A percentile compares a stretch with the other conserved stretches of the same genome.
Evolutionary conservation across 305 asterid species (phyloP).

Genomic region (Nicotiana rustica): DNA sequence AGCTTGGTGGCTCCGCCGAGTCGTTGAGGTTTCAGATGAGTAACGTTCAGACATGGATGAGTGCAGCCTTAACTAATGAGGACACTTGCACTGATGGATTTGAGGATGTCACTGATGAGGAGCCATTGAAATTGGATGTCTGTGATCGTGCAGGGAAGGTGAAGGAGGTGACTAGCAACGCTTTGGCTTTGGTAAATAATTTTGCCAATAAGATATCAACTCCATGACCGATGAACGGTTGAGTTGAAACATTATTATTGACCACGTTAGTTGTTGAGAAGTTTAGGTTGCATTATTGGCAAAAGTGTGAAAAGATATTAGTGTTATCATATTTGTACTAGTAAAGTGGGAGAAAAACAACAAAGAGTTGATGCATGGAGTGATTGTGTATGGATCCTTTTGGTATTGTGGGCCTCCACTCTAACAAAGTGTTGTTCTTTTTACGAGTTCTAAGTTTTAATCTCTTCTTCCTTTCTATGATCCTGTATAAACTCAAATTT

Average conservation of each 20-base stretch:
- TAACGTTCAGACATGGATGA: conserved; percentile 59
- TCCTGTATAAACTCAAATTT: not conserved
- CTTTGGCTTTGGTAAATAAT: conserved; percentile 76
- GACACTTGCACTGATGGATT: conserved; percentile 62
- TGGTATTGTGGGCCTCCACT: not conserved
- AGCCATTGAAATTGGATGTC: conserved; percentile 42
- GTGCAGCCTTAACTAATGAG: conserved; percentile 53
- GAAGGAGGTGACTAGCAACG: conserved; percentile 53
- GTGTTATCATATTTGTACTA: not conserved
- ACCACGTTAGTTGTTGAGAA: not conserved
- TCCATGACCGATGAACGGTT: conserved; percentile 35
- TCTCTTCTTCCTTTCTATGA: not conserved
- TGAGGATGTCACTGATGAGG: conserved; percentile 42
- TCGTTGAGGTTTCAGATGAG: conserved; percentile 49
- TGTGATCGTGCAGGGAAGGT: conserved; percentile 38
- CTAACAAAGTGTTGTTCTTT: too few relatives aligned
- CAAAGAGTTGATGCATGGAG: not conserved
- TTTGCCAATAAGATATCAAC: conserved; percentile 51
- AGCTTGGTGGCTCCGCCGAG: conserved; percentile 47
- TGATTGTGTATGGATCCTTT: not conserved
- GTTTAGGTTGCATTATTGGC: not conserved
- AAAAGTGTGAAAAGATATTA: not conserved
- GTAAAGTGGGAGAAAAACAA: not conserved
- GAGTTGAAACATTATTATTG: not conserved
- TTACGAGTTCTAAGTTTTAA: too few relatives aligned